Evolutionary conservation across 2,329 filamentous ascomycete species (phyloP).

Genomic region (Chaetomiaceae sp.): DNA sequence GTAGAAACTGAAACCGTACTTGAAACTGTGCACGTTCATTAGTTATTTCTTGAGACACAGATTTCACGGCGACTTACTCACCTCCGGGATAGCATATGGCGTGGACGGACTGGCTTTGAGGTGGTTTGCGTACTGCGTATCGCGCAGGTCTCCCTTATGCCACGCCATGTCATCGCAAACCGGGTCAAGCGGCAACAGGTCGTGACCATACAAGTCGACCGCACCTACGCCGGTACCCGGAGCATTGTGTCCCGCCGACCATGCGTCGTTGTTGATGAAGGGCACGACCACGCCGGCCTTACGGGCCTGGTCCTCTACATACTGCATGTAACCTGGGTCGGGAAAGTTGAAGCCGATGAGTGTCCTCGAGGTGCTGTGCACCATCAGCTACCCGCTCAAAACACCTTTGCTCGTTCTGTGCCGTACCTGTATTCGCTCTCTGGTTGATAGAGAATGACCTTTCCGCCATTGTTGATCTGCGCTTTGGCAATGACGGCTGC

Average conservation of each 20-base stretch:
- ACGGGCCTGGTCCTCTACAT: slow-evolving; percentile 62
- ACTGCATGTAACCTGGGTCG: slow-evolving; percentile 62
- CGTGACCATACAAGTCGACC: slow-evolving; percentile 61
- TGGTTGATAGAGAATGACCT: slow-evolving; percentile 70
- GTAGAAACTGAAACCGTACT: neutral
- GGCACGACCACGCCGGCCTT: slow-evolving; percentile 67
- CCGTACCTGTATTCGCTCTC: slow-evolving; percentile 67
- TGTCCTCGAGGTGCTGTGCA: slow-evolving; percentile 33
- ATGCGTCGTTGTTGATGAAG: slow-evolving; percentile 68
- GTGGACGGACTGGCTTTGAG: slow-evolving; percentile 56
- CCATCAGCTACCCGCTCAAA: neutral
- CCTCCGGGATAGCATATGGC: slow-evolving; percentile 55
- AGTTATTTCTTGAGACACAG: neutral
- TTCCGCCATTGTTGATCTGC: slow-evolving; percentile 78
- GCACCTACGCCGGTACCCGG: slow-evolving; percentile 53
- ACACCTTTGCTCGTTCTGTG: neutral
- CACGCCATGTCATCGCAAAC: slow-evolving; percentile 56
- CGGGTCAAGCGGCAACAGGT: slow-evolving; percentile 56
- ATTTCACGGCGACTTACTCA: slow-evolving; percentile 14
- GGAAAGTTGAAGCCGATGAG: slow-evolving; percentile 46
- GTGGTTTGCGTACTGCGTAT: slow-evolving; percentile 48
- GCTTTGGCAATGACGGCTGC: slow-evolving; percentile 62
- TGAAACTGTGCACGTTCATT: slow-evolving; percentile 9
- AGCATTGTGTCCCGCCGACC: slow-evolving; percentile 53
- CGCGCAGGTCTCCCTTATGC: slow-evolving; percentile 52